Evolutionary conservation across 1,284 basidiomycete genomes (phyloP), one percentile per base, ranked within the genome.

Genomic region (Cutaneotrichosporon cyanovorans): DNA sequence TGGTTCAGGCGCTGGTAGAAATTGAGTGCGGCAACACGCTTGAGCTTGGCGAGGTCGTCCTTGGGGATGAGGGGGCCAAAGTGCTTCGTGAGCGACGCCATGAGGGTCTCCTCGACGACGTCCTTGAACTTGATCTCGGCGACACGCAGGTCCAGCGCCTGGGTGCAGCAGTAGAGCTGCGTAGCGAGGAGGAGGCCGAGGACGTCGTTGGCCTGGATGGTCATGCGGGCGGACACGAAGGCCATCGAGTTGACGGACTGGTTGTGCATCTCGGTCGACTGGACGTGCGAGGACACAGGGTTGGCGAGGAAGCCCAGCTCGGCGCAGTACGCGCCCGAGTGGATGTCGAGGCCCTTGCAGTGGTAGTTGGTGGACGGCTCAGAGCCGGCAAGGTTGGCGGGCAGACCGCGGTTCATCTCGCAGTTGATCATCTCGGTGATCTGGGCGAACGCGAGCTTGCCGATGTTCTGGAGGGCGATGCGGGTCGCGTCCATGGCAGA

Each of bases 291-390:
- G 22, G 41, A 44, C 20, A 53, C 45, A 19, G 51, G 51, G 48
- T 53, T 53, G 35, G 51, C 48, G 28, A 53, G 51, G 51, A 45
- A 53, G 22, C 51, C 51, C n/a, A 53, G 51, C 48, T 53, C 51
- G 48, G 51, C 44, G 45, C 45, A 47, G 48, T 53, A 53, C 5
- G 51, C 51, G 16, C 42, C 51, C 23, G 38, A 41, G 48, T 53
- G 51, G 42, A 53, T 53, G 51, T 53, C 51, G 42, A 53, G 51
- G 18, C 51, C 51, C 51, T 53, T 53, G 51, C 51, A 53, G 51
- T 53, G 51, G 51, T 53, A 53, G 51, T 53, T 53, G 38, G 51
- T 53, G 35, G 38, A 42, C 3, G 51, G 51, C 45, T 53, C 51
- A 19, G 34, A 31, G 31, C 51, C 51, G 12, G 51, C 51, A 2